These are phyloP conservation scores for Saccharomycopsis schoenii DNA, from an alignment of 805 yeast species.

Conservation along the genomic window DNA sequence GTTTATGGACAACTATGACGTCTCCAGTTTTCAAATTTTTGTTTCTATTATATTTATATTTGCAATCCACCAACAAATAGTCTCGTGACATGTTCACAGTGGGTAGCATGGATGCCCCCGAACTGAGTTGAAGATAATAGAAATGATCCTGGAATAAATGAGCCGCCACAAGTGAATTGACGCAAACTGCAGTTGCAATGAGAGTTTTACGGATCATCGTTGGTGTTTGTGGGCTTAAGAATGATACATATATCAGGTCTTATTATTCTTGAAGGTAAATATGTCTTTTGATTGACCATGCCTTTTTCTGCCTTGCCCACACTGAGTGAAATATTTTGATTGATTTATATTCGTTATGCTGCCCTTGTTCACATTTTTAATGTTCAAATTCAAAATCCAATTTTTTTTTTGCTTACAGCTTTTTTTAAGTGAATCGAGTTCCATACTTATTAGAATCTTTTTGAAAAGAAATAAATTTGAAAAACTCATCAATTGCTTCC, in stretches of 20 bases:
- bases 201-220: neutral
- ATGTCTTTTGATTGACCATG: too few relatives aligned
- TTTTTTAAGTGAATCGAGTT: too few relatives aligned
- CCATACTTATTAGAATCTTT: too few relatives aligned
- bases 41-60: slow-evolving; percentile 42
- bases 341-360: neutral
- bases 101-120: slow-evolving; percentile 95
- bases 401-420: neutral
- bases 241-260: neutral
- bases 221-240: neutral
- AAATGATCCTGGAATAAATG: slow-evolving; percentile 61
- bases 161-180: slow-evolving; percentile 27
- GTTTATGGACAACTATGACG: slow-evolving; percentile 77
- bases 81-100: slow-evolving; percentile 69
- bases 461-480: too few relatives aligned
- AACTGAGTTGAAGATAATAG: slow-evolving; percentile 70
- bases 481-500: too few relatives aligned
- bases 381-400: neutral
- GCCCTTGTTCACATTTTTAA: neutral
- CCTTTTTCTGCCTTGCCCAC: too few relatives aligned
- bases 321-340: neutral
- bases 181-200: neutral
- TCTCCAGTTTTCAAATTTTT: slow-evolving; percentile 71
- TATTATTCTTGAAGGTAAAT: too few relatives aligned
- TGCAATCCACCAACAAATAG: slow-evolving; percentile 67